Conservation (phyloP, 176 grass and related monocot species). For the Calamus simplicifolius region DNA sequence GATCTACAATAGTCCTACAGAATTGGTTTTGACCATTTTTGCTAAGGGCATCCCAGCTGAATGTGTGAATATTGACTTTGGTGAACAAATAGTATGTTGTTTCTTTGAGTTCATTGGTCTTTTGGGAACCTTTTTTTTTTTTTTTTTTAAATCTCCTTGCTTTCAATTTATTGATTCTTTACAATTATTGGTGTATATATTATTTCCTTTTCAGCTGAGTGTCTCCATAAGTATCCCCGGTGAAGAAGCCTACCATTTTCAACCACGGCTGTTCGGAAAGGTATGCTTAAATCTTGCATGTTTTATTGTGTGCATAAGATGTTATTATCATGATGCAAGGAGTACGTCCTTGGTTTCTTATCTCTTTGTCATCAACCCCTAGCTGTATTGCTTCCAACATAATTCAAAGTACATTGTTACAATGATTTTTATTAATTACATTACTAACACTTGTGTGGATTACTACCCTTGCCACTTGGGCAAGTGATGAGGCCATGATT, state of each 20-base stretch:
- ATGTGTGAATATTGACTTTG: constrained; percentile 57
- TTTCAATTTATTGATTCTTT: background rate
- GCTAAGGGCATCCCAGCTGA: constrained; percentile 63
- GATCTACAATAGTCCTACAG: constrained; percentile 58
- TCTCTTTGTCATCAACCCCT: no score
- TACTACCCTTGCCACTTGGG: no score
- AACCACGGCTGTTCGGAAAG: constrained; percentile 67
- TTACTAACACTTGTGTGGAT: no score
- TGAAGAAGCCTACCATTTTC: constrained; percentile 67
- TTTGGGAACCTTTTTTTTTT: background rate
- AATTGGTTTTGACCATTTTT: constrained; percentile 71
- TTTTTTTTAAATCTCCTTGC: background rate
- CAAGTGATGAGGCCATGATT: no score
- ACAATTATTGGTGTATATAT: constrained; percentile 10
- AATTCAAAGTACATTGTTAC: no score
- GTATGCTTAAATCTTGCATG: constrained; percentile 12
- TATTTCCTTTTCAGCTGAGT: constrained; percentile 46
- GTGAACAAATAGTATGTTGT: constrained; percentile 78
- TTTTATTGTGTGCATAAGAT: background rate
- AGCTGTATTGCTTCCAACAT: no score
- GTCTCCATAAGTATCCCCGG: constrained; percentile 52
- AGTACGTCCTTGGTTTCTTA: no score
- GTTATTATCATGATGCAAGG: no score
- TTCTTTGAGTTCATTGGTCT: constrained; percentile 1
- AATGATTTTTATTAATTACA: no score